These are phyloP conservation scores for Yamadazyma sp. DNA, from an alignment of 805 yeast genomes.

Conservation along the genomic window DNA sequence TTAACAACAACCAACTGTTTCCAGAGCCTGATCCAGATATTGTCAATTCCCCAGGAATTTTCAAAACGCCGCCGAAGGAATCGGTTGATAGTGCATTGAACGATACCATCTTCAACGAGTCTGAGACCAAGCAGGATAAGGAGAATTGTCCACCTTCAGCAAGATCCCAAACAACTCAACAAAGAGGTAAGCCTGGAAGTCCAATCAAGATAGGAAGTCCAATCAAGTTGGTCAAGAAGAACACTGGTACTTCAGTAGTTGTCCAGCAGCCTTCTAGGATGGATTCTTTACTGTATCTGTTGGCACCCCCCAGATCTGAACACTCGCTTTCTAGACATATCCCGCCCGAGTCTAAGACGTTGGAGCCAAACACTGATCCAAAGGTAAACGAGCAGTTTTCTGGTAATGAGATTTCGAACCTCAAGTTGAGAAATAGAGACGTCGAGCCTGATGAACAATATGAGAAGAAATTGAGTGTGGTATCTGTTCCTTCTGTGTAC, in stretches of 20 bases:
- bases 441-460: constrained; percentile 11
- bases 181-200: constrained; percentile 14
- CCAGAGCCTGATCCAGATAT: constrained; percentile 38
- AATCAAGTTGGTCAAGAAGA: constrained; percentile 27
- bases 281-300: constrained; percentile 26
- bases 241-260: constrained; percentile 2
- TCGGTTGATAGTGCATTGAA: not conserved
- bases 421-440: constrained; percentile 22
- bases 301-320: constrained; percentile 3
- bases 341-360: not conserved
- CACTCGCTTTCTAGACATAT: constrained; percentile 1
- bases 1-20: constrained; percentile 17
- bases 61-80: constrained; percentile 29
- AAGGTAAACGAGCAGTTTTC: constrained; percentile 3
- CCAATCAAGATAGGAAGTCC: constrained; percentile 45
- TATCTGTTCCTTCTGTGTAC: constrained; percentile 31
- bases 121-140: constrained; percentile 1
- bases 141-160: constrained; percentile 8
- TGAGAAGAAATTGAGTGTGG: constrained; percentile 26
- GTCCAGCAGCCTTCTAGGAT: constrained; percentile 8
- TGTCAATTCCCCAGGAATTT: constrained; percentile 22
- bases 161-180: not conserved
- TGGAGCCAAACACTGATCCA: not conserved
- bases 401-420: constrained; percentile 24
- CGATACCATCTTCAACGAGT: constrained; percentile 5